These are phyloP conservation scores for Kuraishia capsulata DNA, from an alignment of 805 yeast species.

Conservation along the genomic window DNA sequence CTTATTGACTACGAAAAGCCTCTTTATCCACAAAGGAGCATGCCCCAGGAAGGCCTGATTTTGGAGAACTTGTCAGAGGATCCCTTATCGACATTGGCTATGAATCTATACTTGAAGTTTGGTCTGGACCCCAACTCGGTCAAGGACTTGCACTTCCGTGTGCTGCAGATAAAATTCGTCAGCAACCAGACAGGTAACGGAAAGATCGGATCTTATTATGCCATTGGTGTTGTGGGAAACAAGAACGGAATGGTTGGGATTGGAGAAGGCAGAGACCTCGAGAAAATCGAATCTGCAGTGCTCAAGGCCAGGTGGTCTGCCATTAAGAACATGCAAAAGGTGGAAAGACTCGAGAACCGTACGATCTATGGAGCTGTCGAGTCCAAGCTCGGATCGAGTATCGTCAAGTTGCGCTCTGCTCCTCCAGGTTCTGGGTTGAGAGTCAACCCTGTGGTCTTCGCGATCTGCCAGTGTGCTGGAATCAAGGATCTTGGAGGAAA, in stretches of 20 bases:
- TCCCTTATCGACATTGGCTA: slow-evolving; percentile 27
- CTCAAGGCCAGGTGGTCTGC: slow-evolving; percentile 91
- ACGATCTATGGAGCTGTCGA: slow-evolving; percentile 82
- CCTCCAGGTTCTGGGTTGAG: slow-evolving; percentile 92
- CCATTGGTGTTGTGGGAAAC: slow-evolving; percentile 87
- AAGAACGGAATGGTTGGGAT: slow-evolving; percentile 88
- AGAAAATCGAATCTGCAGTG: slow-evolving; percentile 65
- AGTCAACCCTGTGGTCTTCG: slow-evolving; percentile 83
- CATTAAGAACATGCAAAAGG: slow-evolving; percentile 67
- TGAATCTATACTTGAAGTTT: slow-evolving; percentile 50
- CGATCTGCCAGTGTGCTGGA: slow-evolving; percentile 88
- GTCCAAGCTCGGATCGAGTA: slow-evolving; percentile 80
- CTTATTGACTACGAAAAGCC: slow-evolving; percentile 5
- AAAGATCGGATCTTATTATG: slow-evolving; percentile 73
- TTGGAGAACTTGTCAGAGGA: slow-evolving; percentile 5
- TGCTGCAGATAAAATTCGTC: slow-evolving; percentile 68
- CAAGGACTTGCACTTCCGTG: slow-evolving; percentile 50
- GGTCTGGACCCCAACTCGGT: slow-evolving; percentile 60
- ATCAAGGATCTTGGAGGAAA: slow-evolving; percentile 89
- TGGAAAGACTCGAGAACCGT: slow-evolving; percentile 86
- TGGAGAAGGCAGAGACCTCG: slow-evolving; percentile 89
- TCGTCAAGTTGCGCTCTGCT: slow-evolving; percentile 72
- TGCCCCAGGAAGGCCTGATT: slow-evolving; percentile 5
- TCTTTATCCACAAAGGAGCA: slow-evolving; percentile 5
- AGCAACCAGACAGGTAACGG: slow-evolving; percentile 91